These are phyloP conservation scores for Friedmanniomyces simplex DNA, from an alignment of 495 filamentous ascomycete species.

Conservation along the genomic window DNA sequence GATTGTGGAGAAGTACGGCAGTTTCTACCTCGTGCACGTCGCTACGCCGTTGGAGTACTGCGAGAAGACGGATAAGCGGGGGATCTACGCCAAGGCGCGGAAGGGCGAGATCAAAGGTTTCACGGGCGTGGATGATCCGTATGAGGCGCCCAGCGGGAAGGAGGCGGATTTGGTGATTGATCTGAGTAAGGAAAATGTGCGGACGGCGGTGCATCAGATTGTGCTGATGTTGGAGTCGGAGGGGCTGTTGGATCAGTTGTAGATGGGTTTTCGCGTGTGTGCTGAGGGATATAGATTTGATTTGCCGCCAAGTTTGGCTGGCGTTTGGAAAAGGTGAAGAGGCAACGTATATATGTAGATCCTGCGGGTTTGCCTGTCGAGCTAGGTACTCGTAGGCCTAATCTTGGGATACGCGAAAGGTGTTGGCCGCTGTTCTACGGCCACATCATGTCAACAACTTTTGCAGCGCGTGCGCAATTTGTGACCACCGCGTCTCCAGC, in stretches of 20 bases:
- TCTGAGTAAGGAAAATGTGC: slow-evolving; percentile 70
- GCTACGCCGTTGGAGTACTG: slow-evolving; percentile 83
- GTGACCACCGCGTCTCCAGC: slow-evolving; percentile 1
- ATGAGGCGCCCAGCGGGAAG: slow-evolving; percentile 68
- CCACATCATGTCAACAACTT: neutral
- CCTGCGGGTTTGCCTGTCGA: neutral
- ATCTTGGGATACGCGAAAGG: too few species aligned
- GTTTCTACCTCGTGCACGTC: slow-evolving; percentile 91
- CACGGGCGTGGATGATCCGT: slow-evolving; percentile 96
- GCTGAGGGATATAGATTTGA: too few species aligned
- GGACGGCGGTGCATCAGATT: slow-evolving; percentile 95
- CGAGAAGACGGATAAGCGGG: slow-evolving; percentile 90
- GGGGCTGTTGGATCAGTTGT: slow-evolving; percentile 62
- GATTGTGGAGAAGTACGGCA: slow-evolving; percentile 74
- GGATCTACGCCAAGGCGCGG: slow-evolving; percentile 77
- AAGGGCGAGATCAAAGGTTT: slow-evolving; percentile 94
- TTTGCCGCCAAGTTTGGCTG: too few species aligned
- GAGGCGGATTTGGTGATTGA: slow-evolving; percentile 83
- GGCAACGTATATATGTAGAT: neutral
- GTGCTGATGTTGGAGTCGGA: slow-evolving; percentile 81
- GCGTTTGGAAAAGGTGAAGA: too few species aligned
- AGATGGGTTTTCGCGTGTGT: too few species aligned
- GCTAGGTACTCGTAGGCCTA: too few species aligned
- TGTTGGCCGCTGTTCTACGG: too few species aligned
- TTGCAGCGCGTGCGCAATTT: slow-evolving; percentile 1